Evolutionary conservation across 768 basidiomycete species (phyloP).

Genomic region (Paxillus involutus): DNA sequence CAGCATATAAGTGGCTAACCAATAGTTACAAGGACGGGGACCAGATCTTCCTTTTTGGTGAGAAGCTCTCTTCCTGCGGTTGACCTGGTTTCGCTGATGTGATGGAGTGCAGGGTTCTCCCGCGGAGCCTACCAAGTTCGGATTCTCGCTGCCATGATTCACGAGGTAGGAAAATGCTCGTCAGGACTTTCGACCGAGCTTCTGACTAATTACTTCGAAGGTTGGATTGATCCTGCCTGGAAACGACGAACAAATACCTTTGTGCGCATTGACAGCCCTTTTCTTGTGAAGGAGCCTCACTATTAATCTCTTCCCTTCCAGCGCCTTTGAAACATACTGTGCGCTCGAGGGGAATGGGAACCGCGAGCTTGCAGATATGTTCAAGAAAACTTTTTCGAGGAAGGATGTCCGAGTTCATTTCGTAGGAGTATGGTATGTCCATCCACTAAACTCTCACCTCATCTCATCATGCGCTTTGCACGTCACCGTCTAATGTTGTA

Average conservation of each 20-base stretch:
- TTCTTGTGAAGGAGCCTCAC: background rate
- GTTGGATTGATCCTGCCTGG: slow-evolving; percentile 34
- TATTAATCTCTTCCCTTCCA: slow-evolving; percentile 5
- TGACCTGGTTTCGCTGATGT: background rate
- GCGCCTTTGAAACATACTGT: slow-evolving; percentile 32
- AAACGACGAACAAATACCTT: slow-evolving; percentile 37
- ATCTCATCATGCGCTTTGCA: background rate
- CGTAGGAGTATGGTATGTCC: slow-evolving; percentile 31
- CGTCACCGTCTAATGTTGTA: background rate
- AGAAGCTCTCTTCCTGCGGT: background rate
- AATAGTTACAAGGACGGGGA: slow-evolving; percentile 32
- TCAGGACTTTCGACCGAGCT: too few species aligned
- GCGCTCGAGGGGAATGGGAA: slow-evolving; percentile 1
- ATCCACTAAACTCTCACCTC: background rate
- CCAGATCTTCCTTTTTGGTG: slow-evolving; percentile 39
- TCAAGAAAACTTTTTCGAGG: slow-evolving; percentile 30
- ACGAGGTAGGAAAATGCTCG: slow-evolving; percentile 19
- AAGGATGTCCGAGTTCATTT: slow-evolving; percentile 30
- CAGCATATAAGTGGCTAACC: slow-evolving; percentile 33
- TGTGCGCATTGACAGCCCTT: slow-evolving; percentile 19
- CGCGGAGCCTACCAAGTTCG: slow-evolving; percentile 44
- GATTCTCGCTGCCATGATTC: slow-evolving; percentile 36
- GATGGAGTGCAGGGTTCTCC: slow-evolving; percentile 35
- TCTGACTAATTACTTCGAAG: slow-evolving; percentile 10
- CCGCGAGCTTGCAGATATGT: slow-evolving; percentile 19